Base-by-base conservation (phyloP, 805 yeast species). In the Saccharomycopsis selenospora region DNA sequence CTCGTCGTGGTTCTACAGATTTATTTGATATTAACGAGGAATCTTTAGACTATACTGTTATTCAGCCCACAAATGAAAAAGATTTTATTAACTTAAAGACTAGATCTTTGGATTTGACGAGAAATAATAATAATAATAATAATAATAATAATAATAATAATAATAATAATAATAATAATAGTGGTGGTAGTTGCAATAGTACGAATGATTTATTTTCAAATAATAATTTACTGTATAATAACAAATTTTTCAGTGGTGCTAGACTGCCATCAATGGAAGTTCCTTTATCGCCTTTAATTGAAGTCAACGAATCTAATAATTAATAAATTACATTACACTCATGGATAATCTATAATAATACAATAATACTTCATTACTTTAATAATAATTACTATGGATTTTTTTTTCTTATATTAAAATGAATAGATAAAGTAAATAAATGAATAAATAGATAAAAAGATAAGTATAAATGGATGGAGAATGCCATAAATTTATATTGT, bases 221-320 rank as follows among this genome's bases (percentile, higher is more conserved):
- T n/a, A n/a, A n/a, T n/a, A n/a, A n/a, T 8, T n/a, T n/a, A 22
- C 22, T 11, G 2, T 3, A 24, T n/a, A 20, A 40, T 30, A 17
- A n/a, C 33, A 46, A 40, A 24, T 4, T 4, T 3, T 41, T 50
- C 18, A 26, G 40, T 7, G 38, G 38, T 14, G 20, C 17, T 14
- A 10, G 38, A 33, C n/a, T 14, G 38, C n/a, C 38, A 33, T 33
- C 38, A 14, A 14, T 20, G 7, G 38, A 33, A 6, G 17, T 6
- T 33, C 38, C 38, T 14, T 33, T 33, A 20, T 14, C 38, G n/a
- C 45, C 53, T 17, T 42, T 50, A 13, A 50, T 50, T 29, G 50
- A 50, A 44, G 54, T 50, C 40, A 36, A 47, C n/a, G 54, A 50
- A 24, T 49, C 10, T n/a, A n/a, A n/a, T n/a, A n/a, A n/a, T n/a